phyloP scores from a whole-genome alignment of 2,329 filamentous ascomycete species.

The Fusarium palustre region DNA sequence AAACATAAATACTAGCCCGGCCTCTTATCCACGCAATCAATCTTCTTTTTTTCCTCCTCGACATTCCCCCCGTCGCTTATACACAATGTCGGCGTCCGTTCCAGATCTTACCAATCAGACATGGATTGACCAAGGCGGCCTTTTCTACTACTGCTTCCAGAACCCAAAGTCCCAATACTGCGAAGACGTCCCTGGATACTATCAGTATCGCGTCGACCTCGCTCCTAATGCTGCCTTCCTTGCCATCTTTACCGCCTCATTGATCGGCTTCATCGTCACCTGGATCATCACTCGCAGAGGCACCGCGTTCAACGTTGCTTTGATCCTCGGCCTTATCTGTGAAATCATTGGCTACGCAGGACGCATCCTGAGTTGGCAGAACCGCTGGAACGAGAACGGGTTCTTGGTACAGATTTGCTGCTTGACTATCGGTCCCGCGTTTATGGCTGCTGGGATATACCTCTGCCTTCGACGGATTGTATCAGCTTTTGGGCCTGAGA shows the following conservation, averaged over 20 bases:
- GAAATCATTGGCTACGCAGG: conserved; percentile 71
- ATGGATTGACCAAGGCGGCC: conserved; percentile 30
- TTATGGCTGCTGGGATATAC: conserved; percentile 73
- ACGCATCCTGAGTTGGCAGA: conserved; percentile 65
- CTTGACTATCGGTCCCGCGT: conserved; percentile 73
- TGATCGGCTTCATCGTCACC: conserved; percentile 56
- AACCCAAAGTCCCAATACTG: conserved; percentile 49
- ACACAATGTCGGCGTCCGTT: conserved; percentile 16
- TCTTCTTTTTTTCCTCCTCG: not conserved
- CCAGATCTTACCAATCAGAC: conserved; percentile 39
- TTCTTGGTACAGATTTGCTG: conserved; percentile 70
- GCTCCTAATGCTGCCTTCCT: conserved; percentile 64
- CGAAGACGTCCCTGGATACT: conserved; percentile 54
- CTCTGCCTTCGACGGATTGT: conserved; percentile 67
- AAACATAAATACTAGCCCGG: not conserved
- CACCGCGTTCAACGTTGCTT: conserved; percentile 63
- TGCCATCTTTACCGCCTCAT: conserved; percentile 60
- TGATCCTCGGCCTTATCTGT: conserved; percentile 64
- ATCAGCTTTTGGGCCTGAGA: conserved; percentile 59
- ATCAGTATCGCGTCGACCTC: conserved; percentile 64
- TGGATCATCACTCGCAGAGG: conserved; percentile 60
- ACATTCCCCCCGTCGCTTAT: not conserved
- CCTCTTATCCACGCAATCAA: not conserved
- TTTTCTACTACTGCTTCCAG: conserved; percentile 45
- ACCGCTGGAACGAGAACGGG: conserved; percentile 62